phyloP scores from a whole-genome alignment of 805 yeast genomes.

The Kluyveromyces wickerhamii region DNA sequence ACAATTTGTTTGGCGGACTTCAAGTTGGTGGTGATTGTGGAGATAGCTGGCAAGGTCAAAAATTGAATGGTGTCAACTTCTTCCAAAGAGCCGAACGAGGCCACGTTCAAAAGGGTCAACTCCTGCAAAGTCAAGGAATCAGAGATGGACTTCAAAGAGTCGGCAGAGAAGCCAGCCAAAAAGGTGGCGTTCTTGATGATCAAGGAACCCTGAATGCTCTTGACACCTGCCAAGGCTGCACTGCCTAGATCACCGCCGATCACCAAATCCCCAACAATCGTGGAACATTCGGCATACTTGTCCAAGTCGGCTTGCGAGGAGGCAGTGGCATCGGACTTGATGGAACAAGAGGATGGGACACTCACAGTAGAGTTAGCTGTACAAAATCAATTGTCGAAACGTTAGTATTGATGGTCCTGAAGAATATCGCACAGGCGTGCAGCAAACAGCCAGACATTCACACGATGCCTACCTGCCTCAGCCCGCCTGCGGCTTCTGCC shows the following conservation, averaged over 20 bases:
- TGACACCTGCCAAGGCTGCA: slow-evolving; percentile 65
- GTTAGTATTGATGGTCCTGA: too few relatives aligned
- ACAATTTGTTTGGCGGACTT: slow-evolving; percentile 61
- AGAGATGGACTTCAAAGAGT: slow-evolving; percentile 64
- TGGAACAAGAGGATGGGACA: slow-evolving; percentile 57
- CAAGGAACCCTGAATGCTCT: slow-evolving; percentile 73
- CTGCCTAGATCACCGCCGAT: slow-evolving; percentile 57
- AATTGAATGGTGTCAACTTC: slow-evolving; percentile 76
- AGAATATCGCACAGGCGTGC: too few relatives aligned
- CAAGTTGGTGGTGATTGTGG: slow-evolving; percentile 60
- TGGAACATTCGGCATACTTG: slow-evolving; percentile 59
- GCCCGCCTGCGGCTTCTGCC: too few relatives aligned
- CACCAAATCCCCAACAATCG: slow-evolving; percentile 71
- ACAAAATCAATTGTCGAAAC: too few relatives aligned
- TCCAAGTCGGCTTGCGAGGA: slow-evolving; percentile 77
- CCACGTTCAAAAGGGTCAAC: slow-evolving; percentile 57
- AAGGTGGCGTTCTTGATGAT: slow-evolving; percentile 54
- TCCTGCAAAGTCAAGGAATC: slow-evolving; percentile 56
- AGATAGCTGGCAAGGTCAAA: slow-evolving; percentile 81
- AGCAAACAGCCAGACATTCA: too few relatives aligned
- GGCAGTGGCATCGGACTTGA: slow-evolving; percentile 56
- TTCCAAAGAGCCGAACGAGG: slow-evolving; percentile 70
- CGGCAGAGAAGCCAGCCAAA: slow-evolving; percentile 66
- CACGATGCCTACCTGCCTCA: too few relatives aligned
- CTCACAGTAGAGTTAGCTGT: slow-evolving; percentile 38